These are phyloP conservation scores for Dactylellina cionopaga DNA, from an alignment of 2,329 filamentous ascomycete species.

Conservation along the genomic window DNA sequence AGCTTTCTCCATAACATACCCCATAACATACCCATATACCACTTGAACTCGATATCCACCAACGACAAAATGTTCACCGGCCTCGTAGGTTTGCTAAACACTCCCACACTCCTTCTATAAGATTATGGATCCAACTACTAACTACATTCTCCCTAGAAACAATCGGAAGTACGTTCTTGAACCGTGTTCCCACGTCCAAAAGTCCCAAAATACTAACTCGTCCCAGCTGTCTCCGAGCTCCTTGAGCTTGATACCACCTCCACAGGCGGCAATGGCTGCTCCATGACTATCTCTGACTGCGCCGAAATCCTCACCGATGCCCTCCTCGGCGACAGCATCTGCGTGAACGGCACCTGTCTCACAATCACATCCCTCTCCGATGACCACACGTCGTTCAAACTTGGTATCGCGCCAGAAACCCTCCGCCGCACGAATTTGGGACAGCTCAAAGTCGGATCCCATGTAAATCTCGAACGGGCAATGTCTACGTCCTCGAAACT, in stretches of 20 bases:
- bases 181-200: not conserved
- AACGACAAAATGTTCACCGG: slow-evolving; percentile 42
- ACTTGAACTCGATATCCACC: too few species aligned
- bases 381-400: slow-evolving; percentile 72
- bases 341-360: slow-evolving; percentile 91
- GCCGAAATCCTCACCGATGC: slow-evolving; percentile 83
- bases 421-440: slow-evolving; percentile 96
- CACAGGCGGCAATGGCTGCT: slow-evolving; percentile 80
- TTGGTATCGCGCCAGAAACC: slow-evolving; percentile 94
- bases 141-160: slow-evolving; percentile 21
- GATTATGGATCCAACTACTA: not conserved
- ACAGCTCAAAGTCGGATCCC: slow-evolving; percentile 69
- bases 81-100: slow-evolving; percentile 43
- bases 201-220: not conserved
- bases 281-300: slow-evolving; percentile 81
- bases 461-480: slow-evolving; percentile 91
- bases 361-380: slow-evolving; percentile 79
- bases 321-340: slow-evolving; percentile 90
- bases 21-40: not conserved
- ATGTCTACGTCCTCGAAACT: slow-evolving; percentile 71
- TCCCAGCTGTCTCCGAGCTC: slow-evolving; percentile 80
- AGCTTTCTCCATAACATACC: not conserved
- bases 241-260: slow-evolving; percentile 79
- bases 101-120: not conserved
- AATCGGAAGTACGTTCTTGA: slow-evolving; percentile 34